Conservation (phyloP, 257 asterid species). For the Euphrasia confusa region DNA sequence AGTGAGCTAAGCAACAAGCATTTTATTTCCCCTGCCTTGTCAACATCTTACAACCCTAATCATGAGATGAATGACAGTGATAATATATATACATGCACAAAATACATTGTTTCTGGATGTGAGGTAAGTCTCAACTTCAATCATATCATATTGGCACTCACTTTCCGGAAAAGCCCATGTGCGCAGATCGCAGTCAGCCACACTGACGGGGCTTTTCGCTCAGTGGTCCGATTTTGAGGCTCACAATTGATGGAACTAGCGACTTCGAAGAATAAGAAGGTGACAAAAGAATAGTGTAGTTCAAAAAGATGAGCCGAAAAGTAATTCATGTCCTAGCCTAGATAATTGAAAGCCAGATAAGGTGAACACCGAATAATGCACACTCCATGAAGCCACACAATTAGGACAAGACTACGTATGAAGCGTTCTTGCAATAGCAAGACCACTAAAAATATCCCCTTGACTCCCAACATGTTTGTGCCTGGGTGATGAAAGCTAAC, state of each 20-base stretch:
- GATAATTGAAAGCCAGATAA: not conserved
- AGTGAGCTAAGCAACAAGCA: constrained; percentile 26
- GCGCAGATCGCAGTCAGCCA: constrained; percentile 4
- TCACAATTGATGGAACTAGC: constrained; percentile 6
- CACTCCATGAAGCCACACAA: not conserved
- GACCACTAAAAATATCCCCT: constrained; percentile 18
- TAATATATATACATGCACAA: constrained; percentile 23
- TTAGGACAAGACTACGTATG: constrained; percentile 15
- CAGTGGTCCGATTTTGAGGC: constrained; percentile 17
- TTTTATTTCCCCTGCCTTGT: constrained; percentile 23
- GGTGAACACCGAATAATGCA: not conserved
- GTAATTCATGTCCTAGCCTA: no score
- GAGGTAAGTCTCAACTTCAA: not conserved
- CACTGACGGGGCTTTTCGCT: not conserved
- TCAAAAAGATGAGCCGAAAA: constrained; percentile 20
- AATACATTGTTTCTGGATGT: constrained; percentile 27
- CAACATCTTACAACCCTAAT: constrained; percentile 35
- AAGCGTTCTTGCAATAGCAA: constrained; percentile 12
- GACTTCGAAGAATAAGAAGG: not conserved
- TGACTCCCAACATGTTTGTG: constrained; percentile 25
- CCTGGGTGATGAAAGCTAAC: constrained; percentile 21
- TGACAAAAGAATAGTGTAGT: not conserved
- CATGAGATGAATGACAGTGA: constrained; percentile 30
- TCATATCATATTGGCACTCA: constrained; percentile 14
- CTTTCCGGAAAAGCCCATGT: constrained; percentile 26